These are phyloP conservation scores for Colletotrichum musae DNA, from an alignment of 2,329 filamentous ascomycete genomes.

Conservation along the genomic window DNA sequence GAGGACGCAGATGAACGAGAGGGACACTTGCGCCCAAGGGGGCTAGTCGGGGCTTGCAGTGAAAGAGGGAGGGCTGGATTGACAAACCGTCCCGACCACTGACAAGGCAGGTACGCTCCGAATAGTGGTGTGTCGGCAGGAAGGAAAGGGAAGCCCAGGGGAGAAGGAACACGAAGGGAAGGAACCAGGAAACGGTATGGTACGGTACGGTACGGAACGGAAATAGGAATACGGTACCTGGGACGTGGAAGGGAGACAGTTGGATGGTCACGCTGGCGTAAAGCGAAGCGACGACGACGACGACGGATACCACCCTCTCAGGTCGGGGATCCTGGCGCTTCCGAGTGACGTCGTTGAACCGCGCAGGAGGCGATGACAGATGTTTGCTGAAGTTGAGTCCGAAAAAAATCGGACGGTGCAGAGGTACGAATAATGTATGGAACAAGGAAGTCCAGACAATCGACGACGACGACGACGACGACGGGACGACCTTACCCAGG, in stretches of 20 bases:
- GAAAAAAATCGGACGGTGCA: slow-evolving; percentile 6
- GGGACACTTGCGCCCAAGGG: slow-evolving; percentile 37
- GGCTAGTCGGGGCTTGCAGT: slow-evolving; percentile 32
- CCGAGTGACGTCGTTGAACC: slow-evolving; percentile 15
- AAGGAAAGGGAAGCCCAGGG: slow-evolving; percentile 16
- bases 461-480: not conserved
- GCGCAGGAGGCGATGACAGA: not conserved
- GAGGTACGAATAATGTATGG: slow-evolving; percentile 16
- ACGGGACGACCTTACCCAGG: not conserved
- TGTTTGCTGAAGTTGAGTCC: not conserved
- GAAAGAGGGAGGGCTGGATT: slow-evolving; percentile 38
- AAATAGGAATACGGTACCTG: slow-evolving; percentile 21
- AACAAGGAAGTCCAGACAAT: slow-evolving; percentile 3
- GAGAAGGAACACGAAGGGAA: slow-evolving; percentile 21
- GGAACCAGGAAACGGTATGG: not conserved
- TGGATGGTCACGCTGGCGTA: not conserved
- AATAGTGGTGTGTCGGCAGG: slow-evolving; percentile 5
- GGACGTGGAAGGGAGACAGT: slow-evolving; percentile 17
- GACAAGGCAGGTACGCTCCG: slow-evolving; percentile 20
- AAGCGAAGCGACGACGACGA: not conserved
- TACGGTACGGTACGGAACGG: not conserved
- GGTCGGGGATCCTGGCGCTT: slow-evolving; percentile 4
- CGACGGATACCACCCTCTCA: slow-evolving; percentile 5
- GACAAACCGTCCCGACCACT: slow-evolving; percentile 28
- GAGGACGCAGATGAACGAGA: slow-evolving; percentile 29